Conservation (phyloP, 2,329 filamentous ascomycete genomes). For the Diaporthe australafricana region DNA sequence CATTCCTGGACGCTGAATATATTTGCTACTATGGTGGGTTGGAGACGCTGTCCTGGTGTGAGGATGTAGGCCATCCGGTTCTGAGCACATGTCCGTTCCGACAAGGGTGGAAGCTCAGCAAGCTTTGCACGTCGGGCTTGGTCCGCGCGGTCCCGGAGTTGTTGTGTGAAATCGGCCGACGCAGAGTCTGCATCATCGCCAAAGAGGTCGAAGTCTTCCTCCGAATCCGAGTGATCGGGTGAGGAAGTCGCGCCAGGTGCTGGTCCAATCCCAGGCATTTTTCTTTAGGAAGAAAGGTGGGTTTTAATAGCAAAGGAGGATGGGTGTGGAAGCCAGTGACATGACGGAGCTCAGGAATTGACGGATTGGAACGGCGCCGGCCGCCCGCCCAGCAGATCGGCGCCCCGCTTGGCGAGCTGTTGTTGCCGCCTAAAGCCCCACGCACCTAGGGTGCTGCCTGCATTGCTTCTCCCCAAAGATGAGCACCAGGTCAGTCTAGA, state of each 20-base stretch:
- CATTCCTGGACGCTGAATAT: slow-evolving; percentile 30
- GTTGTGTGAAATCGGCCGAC: neutral
- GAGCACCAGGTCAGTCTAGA: neutral
- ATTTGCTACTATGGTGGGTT: slow-evolving; percentile 16
- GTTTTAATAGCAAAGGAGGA: neutral
- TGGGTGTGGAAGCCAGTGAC: neutral
- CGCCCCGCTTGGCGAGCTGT: no score
- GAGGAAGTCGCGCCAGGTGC: neutral
- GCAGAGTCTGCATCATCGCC: slow-evolving; percentile 18
- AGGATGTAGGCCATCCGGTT: slow-evolving; percentile 35
- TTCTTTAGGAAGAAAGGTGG: neutral
- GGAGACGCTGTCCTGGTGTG: slow-evolving; percentile 30
- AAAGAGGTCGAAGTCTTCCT: slow-evolving; percentile 35
- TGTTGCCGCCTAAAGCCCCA: no score
- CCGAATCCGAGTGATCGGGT: neutral
- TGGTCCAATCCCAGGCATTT: neutral
- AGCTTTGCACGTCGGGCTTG: slow-evolving; percentile 33
- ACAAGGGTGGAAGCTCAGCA: slow-evolving; percentile 24
- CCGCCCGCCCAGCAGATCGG: neutral
- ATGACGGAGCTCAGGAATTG: neutral
- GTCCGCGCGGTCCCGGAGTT: slow-evolving; percentile 30
- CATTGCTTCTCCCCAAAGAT: neutral
- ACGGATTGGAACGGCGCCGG: neutral
- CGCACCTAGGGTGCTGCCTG: neutral
- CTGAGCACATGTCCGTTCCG: slow-evolving; percentile 31